Base-by-base conservation (phyloP, 1,284 basidiomycete species). In the Fistulinella cinereoalba region DNA sequence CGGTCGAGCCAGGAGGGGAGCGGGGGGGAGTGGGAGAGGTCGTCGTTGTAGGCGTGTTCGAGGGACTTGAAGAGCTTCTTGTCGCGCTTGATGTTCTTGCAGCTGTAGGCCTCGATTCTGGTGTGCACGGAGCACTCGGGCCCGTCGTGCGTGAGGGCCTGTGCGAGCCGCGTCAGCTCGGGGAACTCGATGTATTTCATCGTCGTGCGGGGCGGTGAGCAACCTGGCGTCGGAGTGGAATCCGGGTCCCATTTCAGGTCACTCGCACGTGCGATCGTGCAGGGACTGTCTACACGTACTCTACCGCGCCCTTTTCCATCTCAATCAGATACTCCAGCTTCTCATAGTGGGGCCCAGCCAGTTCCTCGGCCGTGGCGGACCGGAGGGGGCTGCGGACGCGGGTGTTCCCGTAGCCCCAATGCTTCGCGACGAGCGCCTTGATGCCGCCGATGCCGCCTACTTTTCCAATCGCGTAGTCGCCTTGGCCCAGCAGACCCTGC, bases 1-100 rank as follows among this genome's bases (percentile, higher is more conserved):
- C 69, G 72, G 61, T 85, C 81, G 56, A 86, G 76, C 79, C 83
- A 83, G 36, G 85, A 80, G 43, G 85, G 82, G 34, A 83, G 66
- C 25, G 85, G 78, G 1, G 84, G 84, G 3, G 85, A 86, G 61
- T 83, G 75, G 15, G 85, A 82, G 21, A 82, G 64, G 42, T 89
- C 82, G 60, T 92, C 86, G 48, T 82, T 80, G 71, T 96, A 92
- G 32, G 88, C 85, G 55, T 80, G 79, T 66, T 97, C 93, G 71
- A 98, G 85, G 13, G 85, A 77, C 65, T 91, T 94, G 78, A 94
- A 95, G 66, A 97, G 85, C 65, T 91, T 92, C 80, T 95, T 94
- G 77, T 99, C 97, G 64, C 91, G 89, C 56, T 91, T 91, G 69
- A 97, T 88, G 62, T 94, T 89, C 79, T 99, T 99, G 81, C 93